Evolutionary conservation across 2,329 filamentous ascomycete species (phyloP).

Genomic region (Cladophialophora carrionii): DNA sequence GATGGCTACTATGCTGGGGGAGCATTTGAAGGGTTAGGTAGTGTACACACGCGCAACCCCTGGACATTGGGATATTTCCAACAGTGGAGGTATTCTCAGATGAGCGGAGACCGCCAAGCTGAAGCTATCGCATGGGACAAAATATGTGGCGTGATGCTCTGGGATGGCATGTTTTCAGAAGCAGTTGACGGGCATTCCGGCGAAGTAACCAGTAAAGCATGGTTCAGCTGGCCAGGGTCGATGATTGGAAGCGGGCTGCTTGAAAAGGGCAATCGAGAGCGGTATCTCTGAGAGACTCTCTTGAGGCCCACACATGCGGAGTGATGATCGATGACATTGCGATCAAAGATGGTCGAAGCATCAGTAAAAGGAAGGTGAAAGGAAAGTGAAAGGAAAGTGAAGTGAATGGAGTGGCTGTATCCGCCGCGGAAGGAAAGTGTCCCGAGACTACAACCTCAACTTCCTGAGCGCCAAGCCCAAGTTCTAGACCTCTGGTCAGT

Average conservation of each 20-base stretch:
- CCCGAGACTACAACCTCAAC: neutral
- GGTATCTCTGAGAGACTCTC: conserved; percentile 14
- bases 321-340: neutral
- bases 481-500: neutral
- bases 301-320: neutral
- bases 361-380: neutral
- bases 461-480: neutral
- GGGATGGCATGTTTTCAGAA: conserved; percentile 27
- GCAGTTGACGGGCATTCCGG: conserved; percentile 24
- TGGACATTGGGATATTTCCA: conserved; percentile 29
- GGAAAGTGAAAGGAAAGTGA: neutral
- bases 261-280: conserved; percentile 14
- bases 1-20: conserved; percentile 24
- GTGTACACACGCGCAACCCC: conserved; percentile 24
- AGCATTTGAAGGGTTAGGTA: conserved; percentile 24
- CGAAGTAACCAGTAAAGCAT: conserved; percentile 27
- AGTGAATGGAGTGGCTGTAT: no score
- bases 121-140: conserved; percentile 21
- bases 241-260: conserved; percentile 27
- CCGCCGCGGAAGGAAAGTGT: neutral
- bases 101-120: conserved; percentile 12
- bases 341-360: neutral
- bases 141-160: conserved; percentile 24
- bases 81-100: conserved; percentile 26
- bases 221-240: conserved; percentile 29